Percentiles rank a stretch among this genome's conserved stretches.
Evolutionary conservation across 371 early-diverging fungal genomes (phyloP).

Genomic region (Haplosporangium sp.): DNA sequence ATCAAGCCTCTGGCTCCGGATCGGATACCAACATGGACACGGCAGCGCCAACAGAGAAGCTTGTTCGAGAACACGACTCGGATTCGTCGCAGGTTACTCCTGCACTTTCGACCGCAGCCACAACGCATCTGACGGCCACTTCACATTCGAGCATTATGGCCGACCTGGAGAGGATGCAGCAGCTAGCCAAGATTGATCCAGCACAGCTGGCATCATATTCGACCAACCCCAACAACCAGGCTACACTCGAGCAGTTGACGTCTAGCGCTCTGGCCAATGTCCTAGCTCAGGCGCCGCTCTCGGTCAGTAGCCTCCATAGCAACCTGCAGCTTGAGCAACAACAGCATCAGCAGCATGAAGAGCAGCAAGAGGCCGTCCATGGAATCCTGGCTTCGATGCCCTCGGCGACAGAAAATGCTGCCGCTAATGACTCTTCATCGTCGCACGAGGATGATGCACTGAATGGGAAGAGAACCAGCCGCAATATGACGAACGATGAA

Average conservation of each 20-base stretch:
- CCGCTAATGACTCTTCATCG: constrained; percentile 28
- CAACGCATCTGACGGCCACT: constrained; percentile 29
- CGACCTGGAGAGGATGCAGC: constrained; percentile 46
- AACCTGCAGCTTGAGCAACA: constrained; percentile 36
- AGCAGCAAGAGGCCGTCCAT: constrained; percentile 35
- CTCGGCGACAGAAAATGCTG: constrained; percentile 10
- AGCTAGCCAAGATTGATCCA: constrained; percentile 51
- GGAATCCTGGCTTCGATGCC: constrained; percentile 33
- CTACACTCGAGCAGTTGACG: constrained; percentile 49
- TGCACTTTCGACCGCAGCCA: constrained; percentile 14
- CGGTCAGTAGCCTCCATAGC: constrained; percentile 26
- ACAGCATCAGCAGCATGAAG: constrained; percentile 25
- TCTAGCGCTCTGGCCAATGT: constrained; percentile 53
- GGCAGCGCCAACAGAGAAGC: neutral
- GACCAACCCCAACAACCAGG: constrained; percentile 54
- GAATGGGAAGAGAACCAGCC: constrained; percentile 51
- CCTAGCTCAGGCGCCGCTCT: constrained; percentile 40
- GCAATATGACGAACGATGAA: constrained; percentile 72
- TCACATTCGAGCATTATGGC: constrained; percentile 51
- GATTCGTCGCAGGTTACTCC: constrained; percentile 11
- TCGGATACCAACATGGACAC: neutral
- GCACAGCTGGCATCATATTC: constrained; percentile 49
- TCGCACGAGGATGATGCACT: constrained; percentile 38
- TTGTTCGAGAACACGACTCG: neutral
- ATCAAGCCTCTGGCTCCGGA: neutral